These are phyloP conservation scores for Hanseniaspora hatyaiensis DNA, from an alignment of 805 yeast genomes.

Conservation along the genomic window DNA sequence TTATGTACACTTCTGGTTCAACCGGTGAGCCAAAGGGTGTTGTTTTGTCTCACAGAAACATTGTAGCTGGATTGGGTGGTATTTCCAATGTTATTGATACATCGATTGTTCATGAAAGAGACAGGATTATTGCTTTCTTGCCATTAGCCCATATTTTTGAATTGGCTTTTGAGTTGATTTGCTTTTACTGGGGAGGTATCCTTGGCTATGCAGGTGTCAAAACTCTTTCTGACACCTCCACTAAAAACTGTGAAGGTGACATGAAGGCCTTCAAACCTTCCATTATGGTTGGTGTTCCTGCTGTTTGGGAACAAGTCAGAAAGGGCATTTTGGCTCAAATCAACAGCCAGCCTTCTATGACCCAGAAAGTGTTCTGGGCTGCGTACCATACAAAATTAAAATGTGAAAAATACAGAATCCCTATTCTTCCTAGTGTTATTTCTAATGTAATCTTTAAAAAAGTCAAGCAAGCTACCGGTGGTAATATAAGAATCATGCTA, in stretches of 20 bases:
- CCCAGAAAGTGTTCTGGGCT: slow-evolving; percentile 79
- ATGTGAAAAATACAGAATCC: slow-evolving; percentile 54
- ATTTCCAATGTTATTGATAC: slow-evolving; percentile 50
- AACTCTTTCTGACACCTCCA: slow-evolving; percentile 72
- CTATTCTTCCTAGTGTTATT: slow-evolving; percentile 46
- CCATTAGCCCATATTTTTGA: slow-evolving; percentile 97
- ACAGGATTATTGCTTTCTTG: slow-evolving; percentile 73
- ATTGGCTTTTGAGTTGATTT: slow-evolving; percentile 67
- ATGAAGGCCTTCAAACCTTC: slow-evolving; percentile 80
- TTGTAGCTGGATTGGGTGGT: slow-evolving; percentile 82
- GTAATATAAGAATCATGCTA: slow-evolving; percentile 56
- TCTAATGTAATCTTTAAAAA: slow-evolving; percentile 73
- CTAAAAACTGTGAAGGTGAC: slow-evolving; percentile 80
- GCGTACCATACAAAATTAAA: slow-evolving; percentile 65
- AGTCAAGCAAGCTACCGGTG: slow-evolving; percentile 91
- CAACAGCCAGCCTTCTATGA: slow-evolving; percentile 47
- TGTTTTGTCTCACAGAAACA: slow-evolving; percentile 48
- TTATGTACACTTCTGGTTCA: slow-evolving; percentile 64
- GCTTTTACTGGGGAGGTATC: slow-evolving; percentile 80
- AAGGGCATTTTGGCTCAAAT: slow-evolving; percentile 81
- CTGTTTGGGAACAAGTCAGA: slow-evolving; percentile 92
- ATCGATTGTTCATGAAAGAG: slow-evolving; percentile 40
- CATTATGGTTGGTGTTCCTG: slow-evolving; percentile 95
- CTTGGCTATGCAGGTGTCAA: slow-evolving; percentile 88
- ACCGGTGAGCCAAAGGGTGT: slow-evolving; percentile 80